phyloP scores from a whole-genome alignment of 176 grass and related monocot species.

The Oryza meyeriana region DNA sequence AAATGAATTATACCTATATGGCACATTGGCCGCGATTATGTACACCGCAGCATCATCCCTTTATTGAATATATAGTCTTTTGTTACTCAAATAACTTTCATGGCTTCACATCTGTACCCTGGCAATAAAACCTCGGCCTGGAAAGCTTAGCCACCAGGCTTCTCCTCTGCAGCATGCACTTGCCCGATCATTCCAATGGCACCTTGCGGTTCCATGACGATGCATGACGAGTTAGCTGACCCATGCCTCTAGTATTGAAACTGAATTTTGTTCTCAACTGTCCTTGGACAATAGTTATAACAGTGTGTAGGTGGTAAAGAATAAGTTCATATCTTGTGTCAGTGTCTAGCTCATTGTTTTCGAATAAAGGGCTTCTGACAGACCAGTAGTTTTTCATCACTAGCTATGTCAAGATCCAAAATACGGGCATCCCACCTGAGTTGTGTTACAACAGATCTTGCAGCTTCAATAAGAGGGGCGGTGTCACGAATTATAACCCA shows the following conservation, averaged over 20 bases:
- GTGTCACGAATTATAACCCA: constrained; percentile 89
- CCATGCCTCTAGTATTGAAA: constrained; percentile 10
- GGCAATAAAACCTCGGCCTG: constrained; percentile 41
- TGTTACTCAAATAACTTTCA: constrained; percentile 32
- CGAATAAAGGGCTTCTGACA: constrained; percentile 92
- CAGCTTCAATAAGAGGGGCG: constrained; percentile 66
- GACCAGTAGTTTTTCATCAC: constrained; percentile 86
- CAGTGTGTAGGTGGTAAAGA: constrained; percentile 32
- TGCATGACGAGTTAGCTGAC: constrained; percentile 49
- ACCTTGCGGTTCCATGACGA: constrained; percentile 63
- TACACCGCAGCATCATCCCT: constrained; percentile 58
- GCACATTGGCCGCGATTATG: constrained; percentile 43
- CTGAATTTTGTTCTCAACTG: constrained; percentile 27
- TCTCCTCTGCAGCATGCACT: constrained; percentile 39
- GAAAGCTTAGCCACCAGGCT: constrained; percentile 54
- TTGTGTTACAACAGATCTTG: constrained; percentile 69
- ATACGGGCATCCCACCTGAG: constrained; percentile 88
- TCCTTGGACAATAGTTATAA: constrained; percentile 15
- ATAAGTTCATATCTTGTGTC: constrained; percentile 46
- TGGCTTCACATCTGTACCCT: constrained; percentile 30
- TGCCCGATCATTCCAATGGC: constrained; percentile 43
- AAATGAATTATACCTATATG: constrained; percentile 60
- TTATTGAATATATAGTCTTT: constrained; percentile 38
- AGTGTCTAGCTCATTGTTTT: constrained; percentile 55
- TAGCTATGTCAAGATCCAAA: constrained; percentile 81